Evolutionary conservation across 805 yeast species (phyloP).

Genomic region (Pichia nakasei): DNA sequence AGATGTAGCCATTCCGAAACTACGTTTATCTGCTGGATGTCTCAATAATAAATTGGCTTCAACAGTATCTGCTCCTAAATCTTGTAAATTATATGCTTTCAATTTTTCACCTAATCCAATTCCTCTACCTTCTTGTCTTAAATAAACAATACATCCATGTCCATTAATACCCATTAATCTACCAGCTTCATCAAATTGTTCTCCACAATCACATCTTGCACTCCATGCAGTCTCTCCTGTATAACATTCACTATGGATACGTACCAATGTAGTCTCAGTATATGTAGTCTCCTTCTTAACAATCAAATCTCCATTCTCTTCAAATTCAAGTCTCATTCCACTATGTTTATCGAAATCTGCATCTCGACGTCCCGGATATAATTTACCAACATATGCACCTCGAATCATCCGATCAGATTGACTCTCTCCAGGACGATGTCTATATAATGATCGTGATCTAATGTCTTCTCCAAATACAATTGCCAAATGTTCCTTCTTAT

Average conservation of each 20-base stretch:
- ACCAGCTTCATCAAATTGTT: slow-evolving; percentile 97
- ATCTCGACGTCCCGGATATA: slow-evolving; percentile 72
- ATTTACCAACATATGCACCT: slow-evolving; percentile 90
- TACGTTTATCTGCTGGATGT: slow-evolving; percentile 98
- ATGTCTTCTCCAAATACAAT: slow-evolving; percentile 93
- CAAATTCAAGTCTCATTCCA: slow-evolving; percentile 33
- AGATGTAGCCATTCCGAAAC: slow-evolving; percentile 89
- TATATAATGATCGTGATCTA: slow-evolving; percentile 66
- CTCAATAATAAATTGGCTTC: slow-evolving; percentile 87
- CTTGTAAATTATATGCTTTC: slow-evolving; percentile 94
- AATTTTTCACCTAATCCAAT: slow-evolving; percentile 97
- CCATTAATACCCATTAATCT: slow-evolving; percentile 81
- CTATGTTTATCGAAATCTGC: slow-evolving; percentile 54
- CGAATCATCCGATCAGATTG: slow-evolving; percentile 96
- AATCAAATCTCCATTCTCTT: slow-evolving; percentile 31
- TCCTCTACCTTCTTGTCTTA: slow-evolving; percentile 98
- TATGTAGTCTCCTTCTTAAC: slow-evolving; percentile 21
- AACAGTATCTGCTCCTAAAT: slow-evolving; percentile 96
- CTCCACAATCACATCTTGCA: slow-evolving; percentile 99
- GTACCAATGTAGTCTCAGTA: slow-evolving; percentile 48
- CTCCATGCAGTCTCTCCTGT: slow-evolving; percentile 99
- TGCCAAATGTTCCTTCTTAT: slow-evolving; percentile 90
- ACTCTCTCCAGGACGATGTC: slow-evolving; percentile 55
- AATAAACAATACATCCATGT: slow-evolving; percentile 88
- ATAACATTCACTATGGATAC: slow-evolving; percentile 96